Percentiles rank a stretch among this genome's conserved stretches.
Evolutionary conservation across 192 early-diverging fungal species (phyloP).

Genomic region (Umbelopsis vinacea): DNA sequence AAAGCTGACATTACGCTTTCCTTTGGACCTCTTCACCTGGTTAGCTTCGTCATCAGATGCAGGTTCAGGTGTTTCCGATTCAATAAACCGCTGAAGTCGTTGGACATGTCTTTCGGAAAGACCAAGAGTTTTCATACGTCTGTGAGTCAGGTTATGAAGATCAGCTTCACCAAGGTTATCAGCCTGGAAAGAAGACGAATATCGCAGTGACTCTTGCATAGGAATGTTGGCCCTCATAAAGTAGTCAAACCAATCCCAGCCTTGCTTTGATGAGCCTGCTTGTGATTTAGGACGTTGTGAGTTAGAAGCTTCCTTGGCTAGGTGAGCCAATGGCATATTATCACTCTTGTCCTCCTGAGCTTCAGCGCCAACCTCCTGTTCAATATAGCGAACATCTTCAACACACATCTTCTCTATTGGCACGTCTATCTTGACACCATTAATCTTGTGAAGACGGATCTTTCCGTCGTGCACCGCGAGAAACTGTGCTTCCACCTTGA

Average conservation of each 20-base stretch:
- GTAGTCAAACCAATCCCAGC: slow-evolving; percentile 94
- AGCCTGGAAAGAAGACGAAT: slow-evolving; percentile 82
- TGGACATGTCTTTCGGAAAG: slow-evolving; percentile 85
- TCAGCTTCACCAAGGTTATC: slow-evolving; percentile 80
- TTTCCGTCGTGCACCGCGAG: slow-evolving; percentile 79
- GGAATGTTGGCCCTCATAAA: slow-evolving; percentile 79
- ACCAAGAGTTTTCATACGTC: slow-evolving; percentile 78
- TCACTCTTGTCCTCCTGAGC: slow-evolving; percentile 32
- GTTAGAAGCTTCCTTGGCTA: slow-evolving; percentile 15
- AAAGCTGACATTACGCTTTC: slow-evolving; percentile 42
- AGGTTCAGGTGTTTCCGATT: slow-evolving; percentile 52
- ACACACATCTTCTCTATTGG: slow-evolving; percentile 84
- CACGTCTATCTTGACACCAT: slow-evolving; percentile 94
- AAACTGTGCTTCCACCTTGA: slow-evolving; percentile 93
- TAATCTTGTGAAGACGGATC: slow-evolving; percentile 92
- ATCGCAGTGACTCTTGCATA: slow-evolving; percentile 71
- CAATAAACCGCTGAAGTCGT: slow-evolving; percentile 68
- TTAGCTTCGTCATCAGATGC: slow-evolving; percentile 37
- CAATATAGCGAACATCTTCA: slow-evolving; percentile 57
- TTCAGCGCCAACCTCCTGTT: slow-evolving; percentile 40
- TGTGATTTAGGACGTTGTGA: slow-evolving; percentile 14
- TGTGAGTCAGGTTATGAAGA: slow-evolving; percentile 75
- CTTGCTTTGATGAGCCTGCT: slow-evolving; percentile 50
- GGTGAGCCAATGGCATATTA: slow-evolving; percentile 36
- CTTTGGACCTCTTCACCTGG: slow-evolving; percentile 34